Percentiles rank a stretch among this genome's conserved stretches.
These are phyloP conservation scores for Claviceps sp. DNA, from an alignment of 2,329 filamentous ascomycete species.

Conservation along the genomic window DNA sequence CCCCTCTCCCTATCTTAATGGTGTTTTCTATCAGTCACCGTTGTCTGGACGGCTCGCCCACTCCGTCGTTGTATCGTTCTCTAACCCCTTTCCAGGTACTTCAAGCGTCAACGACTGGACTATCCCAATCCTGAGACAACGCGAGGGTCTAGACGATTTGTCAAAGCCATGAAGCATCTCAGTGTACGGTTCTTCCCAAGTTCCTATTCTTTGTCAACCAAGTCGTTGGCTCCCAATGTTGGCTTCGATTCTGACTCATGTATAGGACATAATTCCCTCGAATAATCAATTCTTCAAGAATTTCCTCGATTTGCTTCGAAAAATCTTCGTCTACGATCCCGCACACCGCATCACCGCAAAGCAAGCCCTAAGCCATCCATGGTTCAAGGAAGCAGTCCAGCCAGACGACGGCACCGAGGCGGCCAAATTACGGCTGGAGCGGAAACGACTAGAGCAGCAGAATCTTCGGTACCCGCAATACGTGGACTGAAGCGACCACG, in stretches of 20 bases:
- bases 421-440: slow-evolving; percentile 32
- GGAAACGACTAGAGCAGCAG: slow-evolving; percentile 5
- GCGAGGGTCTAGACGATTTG: slow-evolving; percentile 50
- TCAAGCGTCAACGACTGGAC: slow-evolving; percentile 51
- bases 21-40: not conserved
- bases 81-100: slow-evolving; percentile 35
- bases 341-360: slow-evolving; percentile 45
- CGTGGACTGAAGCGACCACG: not conserved
- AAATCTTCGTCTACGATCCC: slow-evolving; percentile 50
- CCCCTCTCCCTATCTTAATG: not conserved
- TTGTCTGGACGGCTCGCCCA: not conserved
- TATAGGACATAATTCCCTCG: slow-evolving; percentile 38
- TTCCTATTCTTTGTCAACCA: not conserved
- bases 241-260: not conserved
- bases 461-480: slow-evolving; percentile 2
- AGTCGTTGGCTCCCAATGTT: not conserved
- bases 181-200: slow-evolving; percentile 31
- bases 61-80: not conserved
- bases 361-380: slow-evolving; percentile 44
- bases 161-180: slow-evolving; percentile 58
- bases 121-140: slow-evolving; percentile 52
- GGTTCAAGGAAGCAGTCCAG: slow-evolving; percentile 44
- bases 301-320: slow-evolving; percentile 44
- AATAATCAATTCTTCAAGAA: slow-evolving; percentile 38
- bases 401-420: slow-evolving; percentile 50